Conservation (phyloP, 257 asterid genomes). For the Mentha longifolia region DNA sequence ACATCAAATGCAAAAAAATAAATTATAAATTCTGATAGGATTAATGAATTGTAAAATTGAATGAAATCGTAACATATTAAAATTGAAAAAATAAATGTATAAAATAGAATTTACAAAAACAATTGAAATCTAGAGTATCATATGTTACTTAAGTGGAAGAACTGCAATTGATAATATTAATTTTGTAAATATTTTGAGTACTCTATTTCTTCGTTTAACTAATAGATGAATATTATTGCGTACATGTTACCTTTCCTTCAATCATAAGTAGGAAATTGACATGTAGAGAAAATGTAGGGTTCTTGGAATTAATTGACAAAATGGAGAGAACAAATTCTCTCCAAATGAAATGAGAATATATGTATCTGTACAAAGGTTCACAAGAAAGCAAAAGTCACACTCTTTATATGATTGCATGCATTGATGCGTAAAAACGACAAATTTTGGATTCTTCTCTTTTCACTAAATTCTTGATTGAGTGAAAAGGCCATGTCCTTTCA, state of each 20-base stretch:
- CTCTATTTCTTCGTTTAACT: too few species aligned
- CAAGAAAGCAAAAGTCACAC: constrained; percentile 38
- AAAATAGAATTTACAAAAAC: too few species aligned
- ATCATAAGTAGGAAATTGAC: constrained; percentile 17
- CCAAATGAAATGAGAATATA: constrained; percentile 24
- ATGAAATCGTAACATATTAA: too few species aligned
- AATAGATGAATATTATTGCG: background rate
- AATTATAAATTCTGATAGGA: too few species aligned
- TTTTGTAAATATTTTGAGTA: too few species aligned
- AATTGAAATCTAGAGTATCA: too few species aligned
- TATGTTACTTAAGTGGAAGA: too few species aligned
- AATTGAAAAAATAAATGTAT: too few species aligned
- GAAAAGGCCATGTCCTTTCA: constrained; percentile 21
- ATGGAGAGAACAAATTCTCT: constrained; percentile 44
- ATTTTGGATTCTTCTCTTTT: constrained; percentile 39
- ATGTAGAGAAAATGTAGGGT: background rate
- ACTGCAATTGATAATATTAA: too few species aligned
- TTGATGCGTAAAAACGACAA: constrained; percentile 28
- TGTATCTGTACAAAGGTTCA: constrained; percentile 33
- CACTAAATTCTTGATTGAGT: constrained; percentile 20
- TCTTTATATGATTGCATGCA: constrained; percentile 45
- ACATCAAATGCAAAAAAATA: too few species aligned
- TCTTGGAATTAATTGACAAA: background rate
- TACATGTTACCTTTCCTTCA: constrained; percentile 12
- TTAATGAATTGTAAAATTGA: too few species aligned